These are phyloP conservation scores for Chlamydomonas eustigma DNA, from an alignment of 139 green algal species.

Conservation along the genomic window DNA sequence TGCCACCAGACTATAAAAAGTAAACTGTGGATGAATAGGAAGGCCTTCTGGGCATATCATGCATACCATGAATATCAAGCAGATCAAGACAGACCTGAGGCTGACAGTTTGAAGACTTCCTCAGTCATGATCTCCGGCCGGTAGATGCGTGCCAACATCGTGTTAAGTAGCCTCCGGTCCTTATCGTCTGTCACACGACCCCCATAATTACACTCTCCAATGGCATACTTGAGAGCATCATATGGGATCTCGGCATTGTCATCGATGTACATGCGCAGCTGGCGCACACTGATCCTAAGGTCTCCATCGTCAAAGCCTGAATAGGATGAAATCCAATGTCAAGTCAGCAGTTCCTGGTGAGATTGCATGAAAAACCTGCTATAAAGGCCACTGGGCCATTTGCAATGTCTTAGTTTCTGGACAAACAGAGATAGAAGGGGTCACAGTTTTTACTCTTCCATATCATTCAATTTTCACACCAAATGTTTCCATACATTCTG, in stretches of 20 bases:
- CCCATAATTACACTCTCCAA: slow-evolving; percentile 71
- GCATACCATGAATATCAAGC: no score
- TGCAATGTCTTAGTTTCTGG: no score
- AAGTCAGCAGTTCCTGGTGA: no score
- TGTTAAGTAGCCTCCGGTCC: slow-evolving; percentile 64
- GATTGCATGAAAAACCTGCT: no score
- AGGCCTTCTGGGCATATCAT: no score
- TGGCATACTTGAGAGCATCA: slow-evolving; percentile 29
- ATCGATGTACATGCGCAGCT: slow-evolving; percentile 71
- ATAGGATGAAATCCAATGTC: neutral
- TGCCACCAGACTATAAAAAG: no score
- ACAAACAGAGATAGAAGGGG: no score
- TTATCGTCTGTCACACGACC: slow-evolving; percentile 76
- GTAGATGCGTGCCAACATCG: slow-evolving; percentile 58
- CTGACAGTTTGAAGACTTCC: slow-evolving; percentile 32
- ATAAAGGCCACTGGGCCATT: neutral
- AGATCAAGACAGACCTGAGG: slow-evolving; percentile 23
- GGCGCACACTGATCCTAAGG: slow-evolving; percentile 51
- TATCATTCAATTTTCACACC: no score
- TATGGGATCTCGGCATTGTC: slow-evolving; percentile 31
- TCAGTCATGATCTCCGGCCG: slow-evolving; percentile 35
- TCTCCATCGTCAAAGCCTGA: slow-evolving; percentile 9
- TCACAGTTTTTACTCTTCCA: no score
- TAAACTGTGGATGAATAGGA: no score
- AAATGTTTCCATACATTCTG: no score